Evolutionary conservation across 2,329 filamentous ascomycete species (phyloP), one percentile per base, ranked within the genome.

Genomic region (Ceratocystis albifundus): DNA sequence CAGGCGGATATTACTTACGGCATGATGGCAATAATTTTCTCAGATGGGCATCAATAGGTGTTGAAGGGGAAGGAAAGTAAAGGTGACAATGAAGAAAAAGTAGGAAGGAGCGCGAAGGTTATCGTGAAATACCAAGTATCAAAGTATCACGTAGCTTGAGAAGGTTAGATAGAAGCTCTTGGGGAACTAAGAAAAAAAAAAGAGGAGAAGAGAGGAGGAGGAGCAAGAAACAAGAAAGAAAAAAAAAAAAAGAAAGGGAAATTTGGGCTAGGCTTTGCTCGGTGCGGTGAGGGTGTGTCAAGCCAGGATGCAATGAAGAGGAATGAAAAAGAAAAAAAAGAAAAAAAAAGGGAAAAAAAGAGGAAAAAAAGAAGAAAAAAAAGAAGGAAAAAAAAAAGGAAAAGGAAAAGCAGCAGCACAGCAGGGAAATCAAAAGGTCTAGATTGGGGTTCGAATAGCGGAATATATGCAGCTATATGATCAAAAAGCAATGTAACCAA

Each of bases 181-280:
- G 22, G 22, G 61, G 30, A 20, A 15, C 15, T 45, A 22, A n/a
- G 20, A 25, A 44, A 45, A 25, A 44, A 45, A 48, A 63, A 63
- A 62, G 20, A 25, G 44, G 46, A 63, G 41, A 63, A 48, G 41
- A 50, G 61, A 63, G 48, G 36, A 63, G 44, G 46, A 32, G 22
- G 6, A 63, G n/a, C 8, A 25, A 63, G 50, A 46, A 63, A 63
- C 28, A 63, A 63, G 25, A 30, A 50, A 63, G 61, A 6, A 63
- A 30, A 8, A 25, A 63, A 63, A 46, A 63, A 63, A 45, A 63
- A 63, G 25, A 30, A 50, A 63, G 61, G 30, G 46, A 30, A 48
- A 48, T 44, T 32, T 48, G 44, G 44, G 46, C 41, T 32, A 20
- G 5, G 61, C 25, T 12, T 41, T 62, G n/a, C 61, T 48, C 30